Percentiles rank a stretch among this genome's conserved stretches.
Conservation (phyloP, 441 rosid species). For the Omphalea diandra region DNA sequence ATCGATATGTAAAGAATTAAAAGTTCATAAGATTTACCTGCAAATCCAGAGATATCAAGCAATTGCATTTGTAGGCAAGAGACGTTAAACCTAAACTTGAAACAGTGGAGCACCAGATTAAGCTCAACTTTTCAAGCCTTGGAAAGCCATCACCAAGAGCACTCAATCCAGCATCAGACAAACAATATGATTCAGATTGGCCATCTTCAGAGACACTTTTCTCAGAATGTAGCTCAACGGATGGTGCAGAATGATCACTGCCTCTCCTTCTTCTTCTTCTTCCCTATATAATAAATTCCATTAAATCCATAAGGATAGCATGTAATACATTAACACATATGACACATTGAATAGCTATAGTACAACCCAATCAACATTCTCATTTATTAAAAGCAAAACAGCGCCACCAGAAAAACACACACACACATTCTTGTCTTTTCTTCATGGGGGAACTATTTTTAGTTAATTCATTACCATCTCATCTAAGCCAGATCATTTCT, state of each 20-base stretch:
- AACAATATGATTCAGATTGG: constrained; percentile 41
- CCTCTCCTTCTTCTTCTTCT: constrained; percentile 44
- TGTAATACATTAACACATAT: not conserved
- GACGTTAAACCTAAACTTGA: constrained; percentile 63
- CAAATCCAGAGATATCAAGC: constrained; percentile 70
- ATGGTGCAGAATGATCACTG: constrained; percentile 25
- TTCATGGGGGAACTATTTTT: not conserved
- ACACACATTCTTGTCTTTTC: not conserved
- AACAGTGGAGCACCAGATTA: constrained; percentile 81
- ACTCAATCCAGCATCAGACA: constrained; percentile 69
- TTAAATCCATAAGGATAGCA: not conserved
- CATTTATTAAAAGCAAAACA: not conserved
- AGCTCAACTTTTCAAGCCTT: constrained; percentile 65
- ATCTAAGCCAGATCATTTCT: not conserved
- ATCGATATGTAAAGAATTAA: not conserved
- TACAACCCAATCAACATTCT: not conserved
- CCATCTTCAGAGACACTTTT: constrained; percentile 37
- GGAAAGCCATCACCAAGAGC: constrained; percentile 68
- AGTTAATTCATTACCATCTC: not conserved
- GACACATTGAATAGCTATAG: not conserved
- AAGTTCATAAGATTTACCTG: constrained; percentile 45
- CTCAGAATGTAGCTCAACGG: constrained; percentile 36
- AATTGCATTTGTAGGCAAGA: constrained; percentile 59
- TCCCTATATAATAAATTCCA: constrained; percentile 42
- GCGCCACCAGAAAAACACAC: not conserved